Base-by-base conservation (phyloP, 2,329 filamentous ascomycete genomes). In the Ophiostoma piceae region DNA sequence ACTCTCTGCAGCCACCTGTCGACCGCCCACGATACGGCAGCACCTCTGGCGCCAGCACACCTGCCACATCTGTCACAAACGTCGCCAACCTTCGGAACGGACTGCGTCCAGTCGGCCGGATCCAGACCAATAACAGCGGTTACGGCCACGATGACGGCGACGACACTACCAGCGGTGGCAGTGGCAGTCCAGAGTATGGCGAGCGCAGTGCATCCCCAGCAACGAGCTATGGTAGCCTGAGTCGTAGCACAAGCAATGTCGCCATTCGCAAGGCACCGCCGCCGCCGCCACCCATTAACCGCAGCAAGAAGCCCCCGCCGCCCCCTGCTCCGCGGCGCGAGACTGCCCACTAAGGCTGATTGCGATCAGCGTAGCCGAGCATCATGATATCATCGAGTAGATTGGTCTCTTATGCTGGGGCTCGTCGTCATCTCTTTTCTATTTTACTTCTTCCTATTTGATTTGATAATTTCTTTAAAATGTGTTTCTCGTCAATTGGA, bases 191-290 rank as follows among this genome's bases (percentile, higher is more conserved):
- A 0, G 82, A 84, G 69, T 84, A 81, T 77, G 80, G 79, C 26
- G 82, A 84, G 65, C 82, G 83, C 69, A 83, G 83, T 74, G 79
- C 84, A 70, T 87, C 84, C 73, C 85, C 85, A 0, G 83, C 84
- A 2, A 87, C 85, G 0, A 87, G 84, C 76, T 82, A 84, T 70
- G 84, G 83, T 71, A 86, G 84, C 75, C 75, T 85, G 65, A 85
- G 80, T 73, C 79, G 82, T 65, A 84, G 79, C 69, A 77, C 81
- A 11, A 82, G 80, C 73, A 79, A 79, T 70, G 51, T 75, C 71
- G 74, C 71, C 22, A 69, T 68, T 3, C 78, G 79, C 75, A 82
- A 82, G 71, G 80, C 78, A 0, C 81, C 82, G 3, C 82, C 82
- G 8, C 82, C 82, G 60, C 82, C 82, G 14, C 82, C 82, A 26